These are phyloP conservation scores for Artemisia argyi DNA, from an alignment of 129 eudicot genomes.

Conservation along the genomic window DNA sequence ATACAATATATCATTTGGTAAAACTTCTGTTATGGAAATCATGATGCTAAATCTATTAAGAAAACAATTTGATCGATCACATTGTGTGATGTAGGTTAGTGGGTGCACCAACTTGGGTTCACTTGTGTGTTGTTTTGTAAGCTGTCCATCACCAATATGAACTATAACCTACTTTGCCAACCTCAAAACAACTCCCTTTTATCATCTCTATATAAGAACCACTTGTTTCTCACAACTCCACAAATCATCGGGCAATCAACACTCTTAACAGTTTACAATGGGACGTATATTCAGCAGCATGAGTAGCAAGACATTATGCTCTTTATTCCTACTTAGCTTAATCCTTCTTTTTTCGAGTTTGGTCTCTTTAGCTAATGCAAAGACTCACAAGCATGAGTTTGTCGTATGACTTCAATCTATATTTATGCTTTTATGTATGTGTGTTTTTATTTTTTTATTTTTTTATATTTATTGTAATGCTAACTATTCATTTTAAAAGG, in stretches of 20 bases:
- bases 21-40: constrained; percentile 23
- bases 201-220: no score
- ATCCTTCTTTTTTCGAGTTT: constrained; percentile 47
- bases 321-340: constrained; percentile 36
- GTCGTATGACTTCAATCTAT: constrained; percentile 47
- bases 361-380: constrained; percentile 42
- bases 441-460: no score
- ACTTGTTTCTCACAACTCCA: no score
- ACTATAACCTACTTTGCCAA: constrained; percentile 72
- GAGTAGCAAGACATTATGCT: constrained; percentile 12
- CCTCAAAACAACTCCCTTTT: constrained; percentile 43
- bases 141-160: constrained; percentile 32
- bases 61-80: constrained; percentile 29
- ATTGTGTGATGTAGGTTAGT: constrained; percentile 50
- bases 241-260: no score
- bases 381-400: constrained; percentile 69
- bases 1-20: no score
- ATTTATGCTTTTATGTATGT: not conserved
- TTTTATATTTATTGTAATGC: not conserved
- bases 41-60: constrained; percentile 23
- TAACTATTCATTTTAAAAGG: constrained; percentile 38
- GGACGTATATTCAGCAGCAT: constrained; percentile 26
- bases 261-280: constrained; percentile 28
- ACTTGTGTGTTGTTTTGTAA: constrained; percentile 26
- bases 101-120: constrained; percentile 87